Conservation (phyloP, 768 basidiomycete genomes). For the Austroboletus eburneus region DNA sequence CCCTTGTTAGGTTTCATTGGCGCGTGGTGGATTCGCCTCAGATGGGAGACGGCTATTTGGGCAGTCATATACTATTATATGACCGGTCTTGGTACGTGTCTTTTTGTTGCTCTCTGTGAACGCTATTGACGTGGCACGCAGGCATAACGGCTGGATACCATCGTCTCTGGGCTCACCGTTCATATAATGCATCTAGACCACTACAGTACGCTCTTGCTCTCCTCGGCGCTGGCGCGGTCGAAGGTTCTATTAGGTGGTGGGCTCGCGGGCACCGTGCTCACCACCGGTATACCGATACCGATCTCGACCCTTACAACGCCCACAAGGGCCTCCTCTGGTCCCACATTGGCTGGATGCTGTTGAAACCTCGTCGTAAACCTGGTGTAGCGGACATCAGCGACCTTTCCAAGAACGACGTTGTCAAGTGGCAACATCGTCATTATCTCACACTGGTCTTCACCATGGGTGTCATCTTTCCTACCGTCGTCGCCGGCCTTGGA, state of each 20-base stretch:
- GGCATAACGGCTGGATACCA: slow-evolving; percentile 91
- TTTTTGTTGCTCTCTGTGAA: background rate
- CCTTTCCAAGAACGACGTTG: slow-evolving; percentile 67
- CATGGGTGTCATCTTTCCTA: slow-evolving; percentile 69
- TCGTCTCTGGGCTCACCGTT: slow-evolving; percentile 89
- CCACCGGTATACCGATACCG: slow-evolving; percentile 92
- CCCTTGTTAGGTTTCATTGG: slow-evolving; percentile 76
- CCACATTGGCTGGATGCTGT: slow-evolving; percentile 85
- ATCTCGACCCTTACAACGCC: slow-evolving; percentile 89
- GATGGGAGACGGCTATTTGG: slow-evolving; percentile 71
- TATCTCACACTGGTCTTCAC: slow-evolving; percentile 63
- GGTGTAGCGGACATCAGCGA: slow-evolving; percentile 86
- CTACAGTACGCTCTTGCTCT: slow-evolving; percentile 81
- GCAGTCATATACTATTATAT: slow-evolving; percentile 60
- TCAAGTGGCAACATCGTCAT: slow-evolving; percentile 80
- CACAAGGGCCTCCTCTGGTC: slow-evolving; percentile 81
- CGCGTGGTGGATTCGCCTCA: slow-evolving; percentile 56
- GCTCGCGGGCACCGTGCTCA: slow-evolving; percentile 91
- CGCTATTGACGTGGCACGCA: slow-evolving; percentile 14
- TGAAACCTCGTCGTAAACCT: slow-evolving; percentile 82
- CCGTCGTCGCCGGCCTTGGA: slow-evolving; percentile 22
- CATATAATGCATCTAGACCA: slow-evolving; percentile 83
- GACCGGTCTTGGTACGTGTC: slow-evolving; percentile 66
- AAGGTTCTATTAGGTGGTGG: slow-evolving; percentile 98
- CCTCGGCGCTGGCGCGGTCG: slow-evolving; percentile 82